Conservation (phyloP, 495 filamentous ascomycete species). For the Xylaria grammica region DNA sequence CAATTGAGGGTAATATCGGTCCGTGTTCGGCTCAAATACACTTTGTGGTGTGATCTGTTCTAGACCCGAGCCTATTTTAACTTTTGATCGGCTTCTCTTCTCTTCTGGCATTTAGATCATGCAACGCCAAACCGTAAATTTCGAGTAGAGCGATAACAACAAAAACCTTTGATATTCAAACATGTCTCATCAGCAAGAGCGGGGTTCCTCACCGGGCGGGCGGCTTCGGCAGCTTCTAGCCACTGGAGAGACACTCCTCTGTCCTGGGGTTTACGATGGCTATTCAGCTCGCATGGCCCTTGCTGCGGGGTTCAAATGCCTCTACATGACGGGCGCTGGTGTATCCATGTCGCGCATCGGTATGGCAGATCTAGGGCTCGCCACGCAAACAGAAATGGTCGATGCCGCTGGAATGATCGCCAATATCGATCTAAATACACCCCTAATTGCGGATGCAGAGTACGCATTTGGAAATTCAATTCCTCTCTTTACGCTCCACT, state of each 20-base stretch:
- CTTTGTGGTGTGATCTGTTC: neutral
- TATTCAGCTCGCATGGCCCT: slow-evolving; percentile 68
- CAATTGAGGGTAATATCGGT: neutral
- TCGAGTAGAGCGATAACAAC: neutral
- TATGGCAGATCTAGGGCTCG: slow-evolving; percentile 66
- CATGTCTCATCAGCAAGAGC: neutral
- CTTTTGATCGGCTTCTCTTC: neutral
- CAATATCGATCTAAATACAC: slow-evolving; percentile 59
- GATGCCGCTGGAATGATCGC: slow-evolving; percentile 69
- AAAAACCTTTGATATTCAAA: neutral
- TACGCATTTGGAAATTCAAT: neutral
- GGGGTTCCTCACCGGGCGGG: neutral
- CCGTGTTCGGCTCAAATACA: neutral
- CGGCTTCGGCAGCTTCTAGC: neutral
- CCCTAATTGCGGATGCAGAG: slow-evolving; percentile 70
- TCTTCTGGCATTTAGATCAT: neutral
- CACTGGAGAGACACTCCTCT: slow-evolving; percentile 43
- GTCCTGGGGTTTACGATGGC: slow-evolving; percentile 72
- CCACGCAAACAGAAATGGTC: slow-evolving; percentile 65
- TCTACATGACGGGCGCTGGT: slow-evolving; percentile 71
- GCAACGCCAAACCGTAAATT: neutral
- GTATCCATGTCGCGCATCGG: slow-evolving; percentile 65
- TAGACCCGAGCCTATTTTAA: neutral
- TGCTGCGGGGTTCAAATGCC: slow-evolving; percentile 59
- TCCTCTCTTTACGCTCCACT: neutral